These are phyloP conservation scores for Amanita rimosa DNA, from an alignment of 768 basidiomycete genomes.

Conservation along the genomic window DNA sequence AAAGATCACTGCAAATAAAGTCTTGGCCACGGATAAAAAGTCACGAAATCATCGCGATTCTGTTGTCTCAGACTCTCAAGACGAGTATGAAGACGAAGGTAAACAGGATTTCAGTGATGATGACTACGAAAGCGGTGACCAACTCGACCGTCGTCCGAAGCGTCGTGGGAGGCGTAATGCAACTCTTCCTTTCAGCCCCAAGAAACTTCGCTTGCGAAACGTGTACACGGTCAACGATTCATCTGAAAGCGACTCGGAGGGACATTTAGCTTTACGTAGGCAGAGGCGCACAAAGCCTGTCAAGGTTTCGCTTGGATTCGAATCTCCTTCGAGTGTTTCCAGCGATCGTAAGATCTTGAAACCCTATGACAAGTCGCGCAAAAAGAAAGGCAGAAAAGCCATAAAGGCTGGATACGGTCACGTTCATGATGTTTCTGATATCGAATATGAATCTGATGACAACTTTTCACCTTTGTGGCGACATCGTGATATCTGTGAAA, in stretches of 20 bases:
- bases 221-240: conserved; percentile 24
- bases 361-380: conserved; percentile 9
- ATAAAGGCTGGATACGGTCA: conserved; percentile 29
- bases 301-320: conserved; percentile 24
- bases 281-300: conserved; percentile 33
- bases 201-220: conserved; percentile 37
- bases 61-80: conserved; percentile 21
- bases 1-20: conserved; percentile 40
- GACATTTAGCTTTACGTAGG: conserved; percentile 23
- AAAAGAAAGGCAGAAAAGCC: background rate
- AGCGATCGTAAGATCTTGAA: conserved; percentile 21
- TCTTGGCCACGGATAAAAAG: conserved; percentile 14
- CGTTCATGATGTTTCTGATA: conserved; percentile 28
- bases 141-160: conserved; percentile 10
- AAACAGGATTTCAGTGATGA: conserved; percentile 18
- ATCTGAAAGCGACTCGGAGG: conserved; percentile 19
- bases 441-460: conserved; percentile 40
- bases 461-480: conserved; percentile 41
- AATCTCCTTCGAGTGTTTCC: conserved; percentile 15
- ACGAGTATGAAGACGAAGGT: conserved; percentile 13
- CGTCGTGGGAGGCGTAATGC: conserved; percentile 12
- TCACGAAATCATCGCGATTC: conserved; percentile 14
- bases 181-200: conserved; percentile 57
- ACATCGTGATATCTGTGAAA: conserved; percentile 63
- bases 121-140: conserved; percentile 14